Conservation (phyloP, 768 basidiomycete genomes). For the Filobasidium floriforme region DNA sequence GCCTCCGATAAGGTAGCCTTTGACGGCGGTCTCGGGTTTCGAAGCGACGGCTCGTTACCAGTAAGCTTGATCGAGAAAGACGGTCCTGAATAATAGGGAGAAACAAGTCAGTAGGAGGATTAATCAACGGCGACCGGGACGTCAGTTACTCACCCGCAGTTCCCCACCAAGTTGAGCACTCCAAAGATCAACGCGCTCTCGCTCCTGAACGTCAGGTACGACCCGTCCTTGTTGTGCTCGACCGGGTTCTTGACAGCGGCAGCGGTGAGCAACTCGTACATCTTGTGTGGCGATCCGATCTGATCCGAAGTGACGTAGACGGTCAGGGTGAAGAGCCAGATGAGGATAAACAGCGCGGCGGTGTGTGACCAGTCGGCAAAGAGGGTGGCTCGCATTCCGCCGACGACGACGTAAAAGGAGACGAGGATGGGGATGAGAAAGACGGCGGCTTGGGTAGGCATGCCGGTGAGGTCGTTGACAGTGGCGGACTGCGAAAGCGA, state of each 20-base stretch:
- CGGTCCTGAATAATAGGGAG: too few relatives aligned
- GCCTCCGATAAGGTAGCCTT: conserved; percentile 82
- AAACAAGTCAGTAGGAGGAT: too few relatives aligned
- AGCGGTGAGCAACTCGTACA: conserved; percentile 69
- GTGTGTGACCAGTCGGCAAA: conserved; percentile 65
- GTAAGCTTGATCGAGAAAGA: conserved; percentile 60
- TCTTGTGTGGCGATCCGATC: conserved; percentile 67
- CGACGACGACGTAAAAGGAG: conserved; percentile 57
- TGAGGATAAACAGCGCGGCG: conserved; percentile 74
- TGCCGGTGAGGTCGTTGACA: conserved; percentile 77
- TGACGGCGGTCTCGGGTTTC: conserved; percentile 72
- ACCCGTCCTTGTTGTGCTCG: conserved; percentile 71
- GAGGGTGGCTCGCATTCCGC: conserved; percentile 44
- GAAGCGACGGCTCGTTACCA: conserved; percentile 69
- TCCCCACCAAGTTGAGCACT: conserved; percentile 73
- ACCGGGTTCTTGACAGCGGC: conserved; percentile 58
- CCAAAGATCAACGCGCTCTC: conserved; percentile 72
- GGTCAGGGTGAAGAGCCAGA: conserved; percentile 56
- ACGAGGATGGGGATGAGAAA: conserved; percentile 78
- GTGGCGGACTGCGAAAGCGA: conserved; percentile 57
- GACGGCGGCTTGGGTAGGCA: conserved; percentile 81
- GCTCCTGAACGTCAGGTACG: conserved; percentile 75
- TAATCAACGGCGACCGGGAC: too few relatives aligned
- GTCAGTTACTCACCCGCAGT: conserved; percentile 3
- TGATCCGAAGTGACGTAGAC: conserved; percentile 65